Base-by-base conservation (phyloP, 192 early-diverging fungal genomes). In the Paraglomus occultum region DNA sequence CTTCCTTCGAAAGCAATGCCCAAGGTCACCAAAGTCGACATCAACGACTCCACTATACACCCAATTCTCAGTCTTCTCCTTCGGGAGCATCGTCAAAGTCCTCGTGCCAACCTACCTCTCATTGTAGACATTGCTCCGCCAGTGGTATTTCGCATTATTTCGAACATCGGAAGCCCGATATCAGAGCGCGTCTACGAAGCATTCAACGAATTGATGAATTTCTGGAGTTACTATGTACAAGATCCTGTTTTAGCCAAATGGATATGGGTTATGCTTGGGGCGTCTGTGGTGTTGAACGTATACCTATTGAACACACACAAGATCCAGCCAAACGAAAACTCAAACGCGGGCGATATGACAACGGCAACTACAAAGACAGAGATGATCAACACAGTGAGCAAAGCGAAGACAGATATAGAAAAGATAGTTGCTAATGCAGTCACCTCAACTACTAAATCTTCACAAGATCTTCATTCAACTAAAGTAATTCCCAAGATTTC, bases 251-350 rank as follows among this genome's bases (percentile, higher is more conserved):
- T 87, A 51, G 78, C 78, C 51, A 87, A 83, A 72, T 87, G 82
- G 78, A 74, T 84, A 39, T 77, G 74, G 5, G 20, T 84, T 48
- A 73, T 77, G 22, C 71, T 87, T 15, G 75, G 75, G 47, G 71
- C 80, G 14, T 84, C 83, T 0, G 71, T 87, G 5, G 66, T 84
- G 49, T 77, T 87, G 58, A 87, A 87, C 63, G 81, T 80, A 48
- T 87, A 84, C 46, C 72, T 87, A 48, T 83, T 87, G 48, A 87
- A 87, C 62, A 77, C 82, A n/a, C 80, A 82, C 58, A 86, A 40
- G 39, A 42, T 42, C 10, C 75, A 77, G 20, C 20, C 71, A 0
- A 15, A 67, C 11, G 14, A 45, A 12, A 46, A 50, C 9, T 23
- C 68, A 49, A 14, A 46, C 31, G 17, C 49, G 8, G 11, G 71